Conservation (phyloP, 176 grass and related monocot species). For the Bothriochloa decipiens region DNA sequence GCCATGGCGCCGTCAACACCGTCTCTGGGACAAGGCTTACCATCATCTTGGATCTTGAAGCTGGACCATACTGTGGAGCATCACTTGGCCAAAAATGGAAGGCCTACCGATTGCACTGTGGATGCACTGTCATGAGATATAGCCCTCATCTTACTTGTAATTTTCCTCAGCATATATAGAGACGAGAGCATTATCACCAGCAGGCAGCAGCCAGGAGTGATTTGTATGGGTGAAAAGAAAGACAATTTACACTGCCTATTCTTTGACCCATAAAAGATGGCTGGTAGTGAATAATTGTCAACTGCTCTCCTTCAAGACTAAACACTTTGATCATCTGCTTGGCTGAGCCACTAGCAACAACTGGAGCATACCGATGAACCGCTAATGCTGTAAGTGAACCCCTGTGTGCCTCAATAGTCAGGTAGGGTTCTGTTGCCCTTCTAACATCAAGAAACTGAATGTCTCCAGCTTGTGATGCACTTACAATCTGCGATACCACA, state of each 20-base stretch:
- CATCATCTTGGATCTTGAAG: slow-evolving; percentile 54
- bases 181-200: slow-evolving; percentile 72
- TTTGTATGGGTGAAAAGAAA: slow-evolving; percentile 88
- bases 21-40: slow-evolving; percentile 36
- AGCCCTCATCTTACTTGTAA: slow-evolving; percentile 66
- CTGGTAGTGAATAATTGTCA: slow-evolving; percentile 62
- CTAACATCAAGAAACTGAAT: slow-evolving; percentile 92
- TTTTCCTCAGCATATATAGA: slow-evolving; percentile 89
- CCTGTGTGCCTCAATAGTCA: slow-evolving; percentile 66
- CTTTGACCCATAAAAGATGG: slow-evolving; percentile 73
- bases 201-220: slow-evolving; percentile 75
- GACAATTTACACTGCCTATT: slow-evolving; percentile 74
- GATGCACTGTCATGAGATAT: slow-evolving; percentile 32
- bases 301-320: slow-evolving; percentile 65
- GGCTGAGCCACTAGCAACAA: slow-evolving; percentile 78
- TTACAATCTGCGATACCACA: slow-evolving; percentile 63
- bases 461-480: slow-evolving; percentile 79
- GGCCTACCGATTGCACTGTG: slow-evolving; percentile 25
- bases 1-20: background rate
- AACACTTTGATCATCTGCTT: slow-evolving; percentile 78
- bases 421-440: slow-evolving; percentile 60
- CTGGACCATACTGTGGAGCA: slow-evolving; percentile 43
- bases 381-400: slow-evolving; percentile 73
- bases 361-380: slow-evolving; percentile 68
- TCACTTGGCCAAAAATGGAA: slow-evolving; percentile 46